Percentiles rank a stretch among this genome's conserved stretches.
Conservation (phyloP, 176 grass and related monocot species). For the Otatea glauca region DNA sequence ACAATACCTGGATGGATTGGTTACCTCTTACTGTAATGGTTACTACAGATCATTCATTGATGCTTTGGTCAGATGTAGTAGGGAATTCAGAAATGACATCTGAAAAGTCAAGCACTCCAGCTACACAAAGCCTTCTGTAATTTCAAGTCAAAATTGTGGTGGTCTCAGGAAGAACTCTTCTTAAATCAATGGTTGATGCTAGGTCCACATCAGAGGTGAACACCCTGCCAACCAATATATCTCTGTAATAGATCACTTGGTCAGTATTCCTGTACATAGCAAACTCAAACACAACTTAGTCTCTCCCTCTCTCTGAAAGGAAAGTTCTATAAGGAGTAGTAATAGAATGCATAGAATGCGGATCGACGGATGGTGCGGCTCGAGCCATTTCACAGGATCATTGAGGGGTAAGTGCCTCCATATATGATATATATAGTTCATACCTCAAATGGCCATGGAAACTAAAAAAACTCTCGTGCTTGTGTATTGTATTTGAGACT, state of each 20-base stretch:
- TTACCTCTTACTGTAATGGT: not conserved
- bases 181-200: slow-evolving; percentile 20
- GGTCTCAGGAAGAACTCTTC: not conserved
- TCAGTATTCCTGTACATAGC: not conserved
- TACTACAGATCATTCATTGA: not conserved
- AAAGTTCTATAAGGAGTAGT: not conserved
- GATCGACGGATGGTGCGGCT: not conserved
- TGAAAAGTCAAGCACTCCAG: slow-evolving; percentile 21
- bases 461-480: not conserved
- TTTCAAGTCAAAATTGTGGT: slow-evolving; percentile 4
- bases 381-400: slow-evolving; percentile 20
- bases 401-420: not conserved
- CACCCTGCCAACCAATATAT: slow-evolving; percentile 23
- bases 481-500: not conserved
- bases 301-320: not conserved
- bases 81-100: not conserved
- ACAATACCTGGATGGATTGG: not conserved
- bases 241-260: not conserved
- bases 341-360: slow-evolving; percentile 3
- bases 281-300: not conserved
- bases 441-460: not conserved
- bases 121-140: not conserved
- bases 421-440: not conserved
- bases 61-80: not conserved
- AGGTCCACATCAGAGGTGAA: slow-evolving; percentile 27